Evolutionary conservation across 2,329 filamentous ascomycete species (phyloP), one percentile per base, ranked within the genome.

Genomic region (Nothophoma quercina): DNA sequence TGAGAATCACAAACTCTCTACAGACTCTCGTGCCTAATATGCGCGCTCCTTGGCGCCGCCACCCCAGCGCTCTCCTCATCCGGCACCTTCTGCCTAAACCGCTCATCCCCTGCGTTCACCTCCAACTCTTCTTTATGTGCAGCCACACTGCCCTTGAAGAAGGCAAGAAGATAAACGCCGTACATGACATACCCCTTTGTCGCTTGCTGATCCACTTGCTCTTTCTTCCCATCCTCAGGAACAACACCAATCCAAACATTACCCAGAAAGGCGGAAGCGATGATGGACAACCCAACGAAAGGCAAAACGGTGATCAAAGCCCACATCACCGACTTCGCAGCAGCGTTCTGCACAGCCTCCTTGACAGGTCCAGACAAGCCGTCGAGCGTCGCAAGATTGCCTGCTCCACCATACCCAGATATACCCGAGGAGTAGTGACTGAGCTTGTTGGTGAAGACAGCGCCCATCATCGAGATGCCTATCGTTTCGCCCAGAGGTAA

Each of bases 401-500:
- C 28, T 43, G 67, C 34, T 30, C 46, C 35, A 23, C 46, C 53
- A 66, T 72, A 55, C 16, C 62, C 64, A 4, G 69, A 35, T n/a
- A 75, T 60, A 51, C 36, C 58, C 41, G 30, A 46, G 4, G 58
- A 67, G 47, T 62, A 77, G 59, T 43, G 55, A 6, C 55, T 43
- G 10, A 69, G 63, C 45, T 81, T 78, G 45, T 89, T 89, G 64
- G 88, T 88, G 69, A 89, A 89, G 1, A 89, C 85, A 7, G 83
- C 80, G 12, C 85, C 81, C 87, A 89, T 89, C 62, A 89, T 79
- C 0, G 86, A 87, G 36, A 89, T 76, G 0, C 82, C 83, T 2
- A 89, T 70, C 0, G 86, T 88, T 10, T 87, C 86, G 3, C 88
- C 87, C 19, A 90, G 82, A 0, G 85, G 84, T 13, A 83, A 52